Evolutionary conservation across 176 grass and related monocot genomes (phyloP).

Genomic region (Zea luxurians): DNA sequence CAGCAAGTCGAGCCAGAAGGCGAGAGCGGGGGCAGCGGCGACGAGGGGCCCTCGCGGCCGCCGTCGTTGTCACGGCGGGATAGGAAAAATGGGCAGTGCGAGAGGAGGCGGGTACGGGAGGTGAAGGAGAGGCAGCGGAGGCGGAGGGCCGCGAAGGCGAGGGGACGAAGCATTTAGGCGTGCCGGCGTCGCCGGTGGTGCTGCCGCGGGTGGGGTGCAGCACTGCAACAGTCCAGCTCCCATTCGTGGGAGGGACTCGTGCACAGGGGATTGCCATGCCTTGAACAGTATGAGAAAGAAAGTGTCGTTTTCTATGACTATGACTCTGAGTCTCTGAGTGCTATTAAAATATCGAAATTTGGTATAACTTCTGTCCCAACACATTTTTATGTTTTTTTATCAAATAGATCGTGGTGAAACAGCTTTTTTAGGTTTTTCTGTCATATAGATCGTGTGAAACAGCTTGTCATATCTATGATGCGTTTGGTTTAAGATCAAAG

Average conservation of each 20-base stretch:
- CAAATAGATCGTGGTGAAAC: too few relatives aligned
- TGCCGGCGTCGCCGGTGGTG: conserved; percentile 37
- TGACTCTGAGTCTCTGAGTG: too few relatives aligned
- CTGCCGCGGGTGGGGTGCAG: conserved; percentile 36
- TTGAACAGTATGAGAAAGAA: too few relatives aligned
- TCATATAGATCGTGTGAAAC: too few relatives aligned
- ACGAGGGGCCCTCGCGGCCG: conserved; percentile 6
- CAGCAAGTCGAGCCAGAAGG: conserved; percentile 15
- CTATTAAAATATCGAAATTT: too few relatives aligned
- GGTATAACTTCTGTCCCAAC: too few relatives aligned
- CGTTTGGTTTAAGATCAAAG: too few relatives aligned
- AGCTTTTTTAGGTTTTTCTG: too few relatives aligned
- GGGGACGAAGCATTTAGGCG: conserved; percentile 48
- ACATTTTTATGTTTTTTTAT: too few relatives aligned
- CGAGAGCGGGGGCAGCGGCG: not conserved
- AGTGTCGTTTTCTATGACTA: too few relatives aligned
- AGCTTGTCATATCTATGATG: too few relatives aligned
- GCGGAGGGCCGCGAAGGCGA: conserved; percentile 29
- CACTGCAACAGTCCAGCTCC: conserved; percentile 41
- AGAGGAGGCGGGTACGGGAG: not conserved
- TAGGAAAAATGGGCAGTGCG: not conserved
- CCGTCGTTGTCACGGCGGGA: conserved; percentile 31
- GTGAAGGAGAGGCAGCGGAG: conserved; percentile 8
- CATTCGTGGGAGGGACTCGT: conserved; percentile 25
- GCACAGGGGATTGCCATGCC: too few relatives aligned